Percentiles rank a stretch among this genome's conserved stretches.
Evolutionary conservation across 2,329 filamentous ascomycete genomes (phyloP).

Genomic region (Ophiostoma montium): DNA sequence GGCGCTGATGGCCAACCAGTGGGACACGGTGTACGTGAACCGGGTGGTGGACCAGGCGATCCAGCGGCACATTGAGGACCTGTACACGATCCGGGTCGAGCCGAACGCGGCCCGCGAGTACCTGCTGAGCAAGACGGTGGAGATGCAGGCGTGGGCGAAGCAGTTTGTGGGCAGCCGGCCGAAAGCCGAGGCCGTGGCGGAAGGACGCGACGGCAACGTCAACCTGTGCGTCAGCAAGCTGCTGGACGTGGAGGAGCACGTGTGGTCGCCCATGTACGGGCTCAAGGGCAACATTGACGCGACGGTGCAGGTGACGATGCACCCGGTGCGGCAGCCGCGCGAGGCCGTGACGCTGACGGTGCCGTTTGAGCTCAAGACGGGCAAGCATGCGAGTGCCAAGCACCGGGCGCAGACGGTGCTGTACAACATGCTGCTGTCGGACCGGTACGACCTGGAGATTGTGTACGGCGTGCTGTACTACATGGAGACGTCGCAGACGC

Average conservation of each 20-base stretch:
- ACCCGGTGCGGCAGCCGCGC: conserved; percentile 29
- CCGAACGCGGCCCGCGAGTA: conserved; percentile 62
- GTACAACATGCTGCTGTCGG: conserved; percentile 83
- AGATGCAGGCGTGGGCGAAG: conserved; percentile 70
- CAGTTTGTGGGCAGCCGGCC: conserved; percentile 63
- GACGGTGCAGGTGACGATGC: conserved; percentile 79
- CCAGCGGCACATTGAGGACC: conserved; percentile 69
- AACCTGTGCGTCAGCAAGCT: conserved; percentile 84
- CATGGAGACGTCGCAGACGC: conserved; percentile 76
- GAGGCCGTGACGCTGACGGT: conserved; percentile 55
- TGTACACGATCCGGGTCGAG: conserved; percentile 75
- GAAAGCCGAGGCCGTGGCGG: conserved; percentile 56
- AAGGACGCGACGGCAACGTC: conserved; percentile 63
- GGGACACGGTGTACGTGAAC: conserved; percentile 56
- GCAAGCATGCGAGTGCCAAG: conserved; percentile 64
- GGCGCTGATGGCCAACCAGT: conserved; percentile 68
- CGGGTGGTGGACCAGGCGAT: conserved; percentile 53
- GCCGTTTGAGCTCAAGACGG: conserved; percentile 92
- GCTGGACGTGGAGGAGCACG: conserved; percentile 90
- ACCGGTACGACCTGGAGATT: conserved; percentile 88
- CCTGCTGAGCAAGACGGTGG: conserved; percentile 67
- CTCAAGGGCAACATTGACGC: conserved; percentile 97
- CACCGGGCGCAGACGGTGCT: conserved; percentile 90
- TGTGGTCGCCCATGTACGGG: conserved; percentile 97
- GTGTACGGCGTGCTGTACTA: conserved; percentile 89